phyloP scores from a whole-genome alignment of 2,329 filamentous ascomycete genomes.

The Aspergillus texensis region DNA sequence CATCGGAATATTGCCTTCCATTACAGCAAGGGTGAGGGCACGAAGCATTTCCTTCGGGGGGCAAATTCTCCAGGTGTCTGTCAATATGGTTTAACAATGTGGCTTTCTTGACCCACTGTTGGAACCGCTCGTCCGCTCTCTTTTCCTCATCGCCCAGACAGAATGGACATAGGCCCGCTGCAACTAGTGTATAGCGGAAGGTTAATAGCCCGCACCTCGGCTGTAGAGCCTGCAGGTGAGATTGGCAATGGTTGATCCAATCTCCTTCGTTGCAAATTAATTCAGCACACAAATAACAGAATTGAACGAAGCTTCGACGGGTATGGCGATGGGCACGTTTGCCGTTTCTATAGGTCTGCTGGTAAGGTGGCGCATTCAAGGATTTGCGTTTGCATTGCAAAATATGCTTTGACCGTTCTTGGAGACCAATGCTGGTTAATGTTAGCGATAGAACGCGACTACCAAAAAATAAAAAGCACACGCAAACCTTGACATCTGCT shows the following conservation, averaged over 20 bases:
- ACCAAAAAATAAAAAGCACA: not conserved
- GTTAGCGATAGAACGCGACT: not conserved
- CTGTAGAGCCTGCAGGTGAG: conserved; percentile 8
- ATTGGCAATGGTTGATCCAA: conserved; percentile 8
- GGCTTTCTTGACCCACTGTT: conserved; percentile 16
- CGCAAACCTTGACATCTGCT: conserved; percentile 9
- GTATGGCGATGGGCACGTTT: conserved; percentile 12
- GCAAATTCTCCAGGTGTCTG: not conserved
- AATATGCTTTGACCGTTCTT: conserved; percentile 12
- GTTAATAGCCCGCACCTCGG: conserved; percentile 15
- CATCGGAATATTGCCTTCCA: conserved; percentile 1
- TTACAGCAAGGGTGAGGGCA: conserved; percentile 13
- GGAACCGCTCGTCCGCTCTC: conserved; percentile 4
- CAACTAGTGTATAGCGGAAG: conserved; percentile 18
- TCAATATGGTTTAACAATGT: conserved; percentile 18
- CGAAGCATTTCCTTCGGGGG: not conserved
- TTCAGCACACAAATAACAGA: conserved; percentile 17
- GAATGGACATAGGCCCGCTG: conserved; percentile 14
- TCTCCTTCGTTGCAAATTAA: conserved; percentile 5
- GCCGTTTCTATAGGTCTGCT: conserved; percentile 16
- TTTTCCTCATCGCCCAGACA: conserved; percentile 15
- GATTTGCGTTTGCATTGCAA: conserved; percentile 10
- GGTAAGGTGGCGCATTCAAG: conserved; percentile 14
- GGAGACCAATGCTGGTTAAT: not conserved
- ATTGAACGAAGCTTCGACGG: conserved; percentile 9